phyloP scores from a whole-genome alignment of 805 yeast species.

The Ogataea pilisensis region DNA sequence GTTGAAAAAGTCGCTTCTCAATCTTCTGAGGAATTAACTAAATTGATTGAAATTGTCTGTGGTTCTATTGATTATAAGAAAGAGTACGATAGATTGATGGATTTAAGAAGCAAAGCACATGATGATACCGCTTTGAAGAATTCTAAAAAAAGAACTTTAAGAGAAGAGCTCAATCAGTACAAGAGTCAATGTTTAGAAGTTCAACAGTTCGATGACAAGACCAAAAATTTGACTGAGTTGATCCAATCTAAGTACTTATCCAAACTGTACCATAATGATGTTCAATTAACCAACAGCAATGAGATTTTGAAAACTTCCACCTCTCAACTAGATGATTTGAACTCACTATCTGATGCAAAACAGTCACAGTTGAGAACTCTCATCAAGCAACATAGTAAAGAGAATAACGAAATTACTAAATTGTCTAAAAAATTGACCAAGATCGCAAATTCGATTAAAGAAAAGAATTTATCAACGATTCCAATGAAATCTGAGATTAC shows the following conservation, averaged over 20 bases:
- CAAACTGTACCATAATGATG: conserved; percentile 60
- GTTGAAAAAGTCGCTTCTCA: conserved; percentile 92
- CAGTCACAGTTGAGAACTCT: conserved; percentile 26
- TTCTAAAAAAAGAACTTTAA: conserved; percentile 63
- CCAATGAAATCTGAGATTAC: conserved; percentile 59
- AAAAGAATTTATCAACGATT: conserved; percentile 44
- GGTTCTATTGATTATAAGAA: conserved; percentile 67
- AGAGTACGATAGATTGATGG: conserved; percentile 64
- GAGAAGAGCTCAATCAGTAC: conserved; percentile 72
- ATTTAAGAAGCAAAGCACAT: conserved; percentile 61
- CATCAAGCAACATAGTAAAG: conserved; percentile 42
- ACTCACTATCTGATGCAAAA: conserved; percentile 21
- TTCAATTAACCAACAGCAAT: conserved; percentile 29
- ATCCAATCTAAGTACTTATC: conserved; percentile 53
- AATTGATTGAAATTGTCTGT: conserved; percentile 73
- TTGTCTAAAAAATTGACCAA: conserved; percentile 34
- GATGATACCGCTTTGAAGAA: conserved; percentile 60
- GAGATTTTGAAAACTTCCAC: conserved; percentile 12
- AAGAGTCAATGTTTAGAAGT: conserved; percentile 72
- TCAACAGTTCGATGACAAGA: conserved; percentile 55
- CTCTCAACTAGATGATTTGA: conserved; percentile 17
- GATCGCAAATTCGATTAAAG: conserved; percentile 39
- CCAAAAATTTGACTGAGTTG: conserved; percentile 43
- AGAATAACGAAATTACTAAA: conserved; percentile 39
- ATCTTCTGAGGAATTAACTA: conserved; percentile 69